These are phyloP conservation scores for Suillus fuscotomentosus DNA, from an alignment of 768 basidiomycete genomes.

Conservation along the genomic window DNA sequence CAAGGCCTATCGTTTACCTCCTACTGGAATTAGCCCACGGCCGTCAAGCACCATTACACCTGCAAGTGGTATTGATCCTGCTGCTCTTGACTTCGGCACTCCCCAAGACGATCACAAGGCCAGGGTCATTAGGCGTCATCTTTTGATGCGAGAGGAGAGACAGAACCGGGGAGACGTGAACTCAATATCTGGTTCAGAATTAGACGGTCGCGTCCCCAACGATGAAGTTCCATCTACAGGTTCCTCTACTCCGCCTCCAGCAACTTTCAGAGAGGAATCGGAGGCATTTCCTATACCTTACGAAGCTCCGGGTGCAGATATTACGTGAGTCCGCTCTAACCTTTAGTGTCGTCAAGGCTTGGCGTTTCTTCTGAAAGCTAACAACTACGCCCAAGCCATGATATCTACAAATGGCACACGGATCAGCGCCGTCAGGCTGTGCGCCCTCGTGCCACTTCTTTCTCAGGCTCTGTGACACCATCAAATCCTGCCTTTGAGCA, in stretches of 20 bases:
- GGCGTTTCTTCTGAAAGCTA: constrained; percentile 16
- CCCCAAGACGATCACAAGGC: constrained; percentile 84
- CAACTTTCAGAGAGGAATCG: constrained; percentile 42
- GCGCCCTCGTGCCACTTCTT: constrained; percentile 71
- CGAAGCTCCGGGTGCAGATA: constrained; percentile 83
- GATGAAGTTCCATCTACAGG: constrained; percentile 20
- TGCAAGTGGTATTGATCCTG: constrained; percentile 28
- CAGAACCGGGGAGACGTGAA: constrained; percentile 22
- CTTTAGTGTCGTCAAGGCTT: not conserved
- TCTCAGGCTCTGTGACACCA: constrained; percentile 49
- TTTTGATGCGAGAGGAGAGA: constrained; percentile 70
- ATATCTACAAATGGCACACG: constrained; percentile 94
- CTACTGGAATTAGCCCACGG: constrained; percentile 40
- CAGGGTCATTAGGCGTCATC: constrained; percentile 73
- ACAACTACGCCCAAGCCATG: constrained; percentile 52
- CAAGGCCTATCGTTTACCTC: constrained; percentile 20
- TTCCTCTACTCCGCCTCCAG: constrained; percentile 24
- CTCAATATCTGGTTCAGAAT: constrained; percentile 24
- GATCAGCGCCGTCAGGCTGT: constrained; percentile 61
- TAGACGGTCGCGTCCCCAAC: constrained; percentile 13
- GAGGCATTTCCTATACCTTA: constrained; percentile 89
- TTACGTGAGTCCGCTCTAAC: constrained; percentile 66
- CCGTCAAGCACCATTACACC: constrained; percentile 28
- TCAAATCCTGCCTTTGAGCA: constrained; percentile 84
- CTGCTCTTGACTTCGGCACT: constrained; percentile 47